A percentile compares a stretch with the other conserved stretches of the same genome.
These are phyloP conservation scores for Ascochyta clinopodiicola DNA, from an alignment of 2,329 filamentous ascomycete genomes.

Conservation along the genomic window DNA sequence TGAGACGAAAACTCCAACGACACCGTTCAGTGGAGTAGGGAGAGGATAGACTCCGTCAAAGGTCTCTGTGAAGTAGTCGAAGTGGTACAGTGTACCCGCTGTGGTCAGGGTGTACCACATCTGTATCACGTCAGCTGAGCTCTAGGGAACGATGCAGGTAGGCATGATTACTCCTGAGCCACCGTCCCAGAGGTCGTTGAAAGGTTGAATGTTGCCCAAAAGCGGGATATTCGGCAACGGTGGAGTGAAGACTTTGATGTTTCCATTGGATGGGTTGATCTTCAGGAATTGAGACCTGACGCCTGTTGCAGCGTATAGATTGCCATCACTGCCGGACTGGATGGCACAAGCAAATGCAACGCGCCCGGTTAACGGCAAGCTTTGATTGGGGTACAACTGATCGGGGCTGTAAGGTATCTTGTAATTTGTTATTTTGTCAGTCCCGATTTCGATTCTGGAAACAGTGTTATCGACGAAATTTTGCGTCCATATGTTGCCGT, in stretches of 20 bases:
- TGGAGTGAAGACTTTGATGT: conserved; percentile 19
- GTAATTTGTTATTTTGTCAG: conserved; percentile 15
- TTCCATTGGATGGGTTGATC: conserved; percentile 8
- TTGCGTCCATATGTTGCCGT: conserved; percentile 17
- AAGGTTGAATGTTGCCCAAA: conserved; percentile 15
- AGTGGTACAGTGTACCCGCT: conserved; percentile 18
- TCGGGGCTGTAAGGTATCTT: conserved; percentile 13
- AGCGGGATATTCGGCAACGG: conserved; percentile 16
- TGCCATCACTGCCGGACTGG: conserved; percentile 9
- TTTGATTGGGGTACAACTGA: conserved; percentile 11
- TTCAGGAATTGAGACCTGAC: conserved; percentile 17
- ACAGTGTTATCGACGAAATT: conserved; percentile 18
- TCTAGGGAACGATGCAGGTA: neutral
- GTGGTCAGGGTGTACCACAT: conserved; percentile 23
- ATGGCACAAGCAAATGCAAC: conserved; percentile 18
- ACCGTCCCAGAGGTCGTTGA: conserved; percentile 16
- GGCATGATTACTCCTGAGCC: conserved; percentile 1
- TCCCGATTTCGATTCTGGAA: conserved; percentile 15
- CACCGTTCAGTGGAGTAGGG: conserved; percentile 16
- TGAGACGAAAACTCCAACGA: conserved; percentile 13
- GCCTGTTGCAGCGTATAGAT: conserved; percentile 17
- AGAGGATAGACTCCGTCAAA: conserved; percentile 20
- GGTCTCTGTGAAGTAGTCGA: conserved; percentile 15
- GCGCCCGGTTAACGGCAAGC: conserved; percentile 10
- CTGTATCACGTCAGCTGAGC: neutral